phyloP scores from a whole-genome alignment of 73 alveolate species.

The Paramecium sonneborni region DNA sequence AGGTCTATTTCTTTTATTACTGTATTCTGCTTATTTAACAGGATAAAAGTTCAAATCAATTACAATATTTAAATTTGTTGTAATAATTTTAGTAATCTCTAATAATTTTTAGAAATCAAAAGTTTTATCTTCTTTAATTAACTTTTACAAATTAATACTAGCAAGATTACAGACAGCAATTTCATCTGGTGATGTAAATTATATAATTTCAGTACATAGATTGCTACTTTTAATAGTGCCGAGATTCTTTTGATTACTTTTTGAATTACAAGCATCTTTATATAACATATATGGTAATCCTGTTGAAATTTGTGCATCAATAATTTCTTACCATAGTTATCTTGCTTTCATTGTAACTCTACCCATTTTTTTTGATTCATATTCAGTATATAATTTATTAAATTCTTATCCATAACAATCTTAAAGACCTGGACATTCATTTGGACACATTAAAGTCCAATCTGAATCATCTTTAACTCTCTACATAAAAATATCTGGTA shows the following conservation, averaged over 20 bases:
- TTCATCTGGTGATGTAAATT: conserved; percentile 93
- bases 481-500: conserved; percentile 94
- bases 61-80: conserved; percentile 81
- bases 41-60: conserved; percentile 93
- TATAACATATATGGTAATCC: conserved; percentile 96
- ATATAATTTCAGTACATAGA: conserved; percentile 94
- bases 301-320: conserved; percentile 93
- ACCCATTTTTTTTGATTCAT: conserved; percentile 85
- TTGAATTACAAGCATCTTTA: conserved; percentile 91
- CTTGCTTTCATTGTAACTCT: conserved; percentile 89
- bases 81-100: conserved; percentile 81
- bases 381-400: conserved; percentile 79
- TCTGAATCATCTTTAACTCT: conserved; percentile 89
- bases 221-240: conserved; percentile 96
- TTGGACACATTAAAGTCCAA: conserved; percentile 98
- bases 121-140: conserved; percentile 73
- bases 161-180: conserved; percentile 98
- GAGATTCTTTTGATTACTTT: conserved; percentile 91
- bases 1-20: conserved; percentile 95
- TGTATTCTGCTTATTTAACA: conserved; percentile 78
- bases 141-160: conserved; percentile 86
- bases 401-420: conserved; percentile 88
- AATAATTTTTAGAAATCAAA: conserved; percentile 89
- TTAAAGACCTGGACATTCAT: conserved; percentile 81
- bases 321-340: conserved; percentile 88